Base-by-base conservation (phyloP, 352 stramenopile genomes). In the Elongisporangium undulatum region DNA sequence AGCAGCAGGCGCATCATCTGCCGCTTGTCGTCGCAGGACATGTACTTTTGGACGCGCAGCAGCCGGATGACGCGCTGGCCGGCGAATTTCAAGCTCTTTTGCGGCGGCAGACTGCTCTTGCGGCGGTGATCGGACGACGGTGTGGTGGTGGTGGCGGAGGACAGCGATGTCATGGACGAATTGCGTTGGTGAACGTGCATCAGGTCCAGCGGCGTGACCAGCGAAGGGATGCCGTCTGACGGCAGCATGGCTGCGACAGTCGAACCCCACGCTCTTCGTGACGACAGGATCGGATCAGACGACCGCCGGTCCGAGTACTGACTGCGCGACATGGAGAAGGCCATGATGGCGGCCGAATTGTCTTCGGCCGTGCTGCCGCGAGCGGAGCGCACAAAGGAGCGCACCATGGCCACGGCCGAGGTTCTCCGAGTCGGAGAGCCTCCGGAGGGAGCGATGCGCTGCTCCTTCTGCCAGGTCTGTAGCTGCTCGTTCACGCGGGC, bases 1-100 rank as follows among this genome's bases (percentile, higher is more conserved):
- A 91, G 61, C 45, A 87, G 34, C n/a, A 82, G 49, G 0, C 74
- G 79, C 53, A 91, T 91, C 58, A 89, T 63, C 19, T 88, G 58
- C 21, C 72, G 58, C 50, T 89, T 91, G 16, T 88, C 79, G 13
- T 74, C 58, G 17, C 70, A 60, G 0, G 67, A 61, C 50, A 91
- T 67, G 2, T 51, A 53, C 19, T 72, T 75, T 39, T 86, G 88
- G 10, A 87, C 75, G 8, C 81, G 79, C 22, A 91, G 58, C 24
- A 64, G 62, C 75, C 88, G 88, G 67, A 89, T 88, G 51, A 91
- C 75, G 16, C 77, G 77, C 60, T 89, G 87, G 21, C 73, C 81
- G 26, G 75, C 79, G 38, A 82, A 82, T 16, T 74, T 72, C 20
- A 90, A 60, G 17, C 61, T 82, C 55, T 76, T 82, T 2, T 56